Evolutionary conservation across 2,329 filamentous ascomycete genomes (phyloP), one percentile per base, ranked within the genome.

Genomic region (Diaporthe sp.): DNA sequence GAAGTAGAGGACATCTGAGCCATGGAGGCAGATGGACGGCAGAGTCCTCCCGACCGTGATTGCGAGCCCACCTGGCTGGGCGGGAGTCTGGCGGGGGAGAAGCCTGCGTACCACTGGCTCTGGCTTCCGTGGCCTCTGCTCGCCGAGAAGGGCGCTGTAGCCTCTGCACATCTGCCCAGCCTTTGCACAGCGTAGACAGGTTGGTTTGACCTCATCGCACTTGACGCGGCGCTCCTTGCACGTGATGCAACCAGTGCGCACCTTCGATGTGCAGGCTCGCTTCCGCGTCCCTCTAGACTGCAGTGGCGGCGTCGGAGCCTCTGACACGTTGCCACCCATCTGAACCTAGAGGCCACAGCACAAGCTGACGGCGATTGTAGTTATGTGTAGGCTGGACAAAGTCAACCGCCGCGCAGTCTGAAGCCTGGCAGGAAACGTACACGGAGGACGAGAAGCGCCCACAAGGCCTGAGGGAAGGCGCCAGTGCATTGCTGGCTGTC

Each of bases 141-240:
- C 19, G 61, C 61, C 37, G 30, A 13, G 42, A 17, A 25, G 61
- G 6, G 42, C 12, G 8, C 22, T 37, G 47, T 50, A 76, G 56
- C 55, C 44, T 39, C 42, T 37, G 55, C 53, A 66, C 32, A 22
- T 30, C 30, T 35, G 55, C 55, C 30, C 19, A 25, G 42, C 53
- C 39, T 47, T 75, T 17, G 68, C 53, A 53, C 76, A 77, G 32
- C 66, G 73, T 6, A 69, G 72, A 71, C 79, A 80, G 51, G 73
- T 51, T 10, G 79, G 78, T 59, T 78, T 80, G 7, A 68, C 70
- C 70, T 79, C 78, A n/a, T 80, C 78, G 53, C 78, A 79, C 59
- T 79, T 78, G 75, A 79, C 75, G 13, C 75, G 76, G 9, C 78
- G 76, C 25, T 61, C 70, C 63, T 76, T 77, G 73, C 77, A 78